Evolutionary conservation across 1,284 basidiomycete genomes (phyloP), one percentile per base, ranked within the genome.

Genomic region (Rhodotorula sp.): DNA sequence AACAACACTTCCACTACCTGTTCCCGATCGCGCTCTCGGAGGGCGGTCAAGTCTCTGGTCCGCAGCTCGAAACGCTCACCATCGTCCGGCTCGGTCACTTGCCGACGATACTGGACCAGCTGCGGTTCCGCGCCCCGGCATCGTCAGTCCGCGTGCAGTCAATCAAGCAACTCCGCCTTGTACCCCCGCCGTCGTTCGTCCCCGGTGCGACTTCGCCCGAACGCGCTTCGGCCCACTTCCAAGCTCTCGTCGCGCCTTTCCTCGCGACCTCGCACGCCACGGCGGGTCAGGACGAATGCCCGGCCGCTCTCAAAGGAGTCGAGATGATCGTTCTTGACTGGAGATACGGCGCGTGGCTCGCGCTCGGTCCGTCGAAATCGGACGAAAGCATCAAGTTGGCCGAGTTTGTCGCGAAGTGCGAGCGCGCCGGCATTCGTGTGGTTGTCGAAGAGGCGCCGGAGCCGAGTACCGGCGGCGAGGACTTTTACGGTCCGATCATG

Each of bases 311-410:
- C 28, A 18, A 5, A 10, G 8, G 47, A 0, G 28, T 66, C n/a
- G 8, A 34, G 16, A 18, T 7, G 3, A 19, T 71, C 18, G 31
- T 34, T n/a, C 70, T 71, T 28, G 70, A 71, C 28, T 62, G 50
- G 47, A n/a, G 67, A 5, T 71, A 71, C 66, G 23, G 28, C 18
- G 56, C 56, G 5, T 71, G 66, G 66, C 49, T 60, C 63, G 63
- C 62, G 21, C 26, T 55, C 14, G 12, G 54, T 28, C 54, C 26
- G 14, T 28, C 26, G 15, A 55, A n/a, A 23, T 50, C 49, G n/a
- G n/a, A n/a, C 7, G 54, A 55, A 12, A 55, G 54, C 28, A 21
- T 28, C 26, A 55, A 55, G 26, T 26, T 55, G 26, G 54, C 54
- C 28, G 54, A 31, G 14, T 55, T 55, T 18, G 54, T 55, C 26